Evolutionary conservation across 2,329 filamentous ascomycete species (phyloP), one percentile per base, ranked within the genome.

Genomic region (Pseudogymnoascus sp.): DNA sequence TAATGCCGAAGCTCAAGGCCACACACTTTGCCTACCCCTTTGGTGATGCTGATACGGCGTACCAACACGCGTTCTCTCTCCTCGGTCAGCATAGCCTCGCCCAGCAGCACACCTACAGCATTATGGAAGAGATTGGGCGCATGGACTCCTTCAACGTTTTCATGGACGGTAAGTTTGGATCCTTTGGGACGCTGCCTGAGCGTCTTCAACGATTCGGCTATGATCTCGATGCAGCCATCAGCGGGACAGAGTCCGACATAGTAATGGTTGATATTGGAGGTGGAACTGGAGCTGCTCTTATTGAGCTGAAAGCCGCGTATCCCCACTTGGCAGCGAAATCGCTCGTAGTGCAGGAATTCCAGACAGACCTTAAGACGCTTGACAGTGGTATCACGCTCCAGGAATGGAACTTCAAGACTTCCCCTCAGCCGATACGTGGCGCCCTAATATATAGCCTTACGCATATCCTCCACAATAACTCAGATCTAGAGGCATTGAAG

Each of bases 101-200:
- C 2, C 62, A 69, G 1, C 63, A 73, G 46, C 74, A 76, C 62
- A 73, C 74, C 0, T 76, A 76, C 53, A 69, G 70, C 0, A 76
- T 76, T 3, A 76, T 76, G 74, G 69, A 71, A 11, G 64, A 63
- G 1, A 69, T 74, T 62, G 72, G 71, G n/a, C 74, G 75, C 4
- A 75, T 76, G 71, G 70, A 71, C 21, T 76, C 74, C 60, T 76
- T 76, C 59, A 76, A 76, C 33, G 63, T 66, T n/a, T 76, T 76
- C 64, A 76, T 76, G 75, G 70, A 71, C 1, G 74, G 74, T 60
- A 76, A 76, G 60, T 76, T 76, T 35, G 67, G 71, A 29, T 75
- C 72, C 26, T 70, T 70, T n/a, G 68, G 69, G 5, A 75, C 68
- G 1, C 71, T 72, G 59, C 74, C 75, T 4, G 72, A 74, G 1